Base-by-base conservation (phyloP, 192 early-diverging fungal genomes). In the Podila verticillata region DNA sequence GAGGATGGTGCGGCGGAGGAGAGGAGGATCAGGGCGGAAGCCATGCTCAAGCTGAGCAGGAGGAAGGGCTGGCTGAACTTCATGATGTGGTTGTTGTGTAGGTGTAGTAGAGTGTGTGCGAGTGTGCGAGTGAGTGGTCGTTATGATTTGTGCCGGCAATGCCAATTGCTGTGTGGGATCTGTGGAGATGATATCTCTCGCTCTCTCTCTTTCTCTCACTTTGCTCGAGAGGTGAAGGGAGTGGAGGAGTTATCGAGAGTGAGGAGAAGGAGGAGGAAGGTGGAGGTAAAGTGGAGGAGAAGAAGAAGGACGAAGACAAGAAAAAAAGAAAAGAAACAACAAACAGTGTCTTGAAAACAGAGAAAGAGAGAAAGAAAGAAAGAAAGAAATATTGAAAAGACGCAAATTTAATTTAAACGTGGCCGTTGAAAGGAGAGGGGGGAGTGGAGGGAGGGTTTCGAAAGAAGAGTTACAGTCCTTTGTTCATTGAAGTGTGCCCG, bases 21-120 rank as follows among this genome's bases (percentile, higher is more conserved):
- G 22, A 57, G 54, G 54, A 68, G 30, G 28, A 61, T 49, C 17
- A 73, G 35, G 0, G 66, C 49, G 13, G 39, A 35, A 8, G 73
- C 66, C 20, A 75, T 35, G 54, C 73, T 68, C 58, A 75, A 39
- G 47, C 62, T 65, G 61, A 70, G 57, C 57, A 77, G 54, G 22
- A 77, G 31, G 20, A 70, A 48, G n/a, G 74, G 67, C 1, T 64
- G 66, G 28, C 57, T 36, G 28, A 70, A 24, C 68, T 54, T 75
- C 73, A 75, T 77, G 59, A 68, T 20, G 28, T 8, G 32, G 39
- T 36, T 48, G 17, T 4, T 1, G 61, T 62, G 48, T 65, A 4
- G 54, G 54, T 22, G n/a, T 59, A 13, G 19, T 26, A n/a, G 54
- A 57, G 54, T 15, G 58, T 15, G 17, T 28, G 17, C 15, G 58